Evolutionary conservation across 768 basidiomycete species (phyloP).

Genomic region (Albatrellus ellisii): DNA sequence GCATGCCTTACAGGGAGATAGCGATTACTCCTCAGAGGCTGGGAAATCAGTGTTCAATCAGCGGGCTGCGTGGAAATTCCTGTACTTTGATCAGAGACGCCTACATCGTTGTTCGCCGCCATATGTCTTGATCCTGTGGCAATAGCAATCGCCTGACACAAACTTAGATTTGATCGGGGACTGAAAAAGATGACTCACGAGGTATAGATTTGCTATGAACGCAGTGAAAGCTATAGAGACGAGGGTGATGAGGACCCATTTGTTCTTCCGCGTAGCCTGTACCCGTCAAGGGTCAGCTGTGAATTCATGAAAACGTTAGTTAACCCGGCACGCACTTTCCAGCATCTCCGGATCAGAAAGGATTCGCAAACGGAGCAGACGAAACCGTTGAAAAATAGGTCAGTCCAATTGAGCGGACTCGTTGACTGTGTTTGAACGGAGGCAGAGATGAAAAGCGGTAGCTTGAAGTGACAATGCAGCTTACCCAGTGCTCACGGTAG

Average conservation of each 20-base stretch:
- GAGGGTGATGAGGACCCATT: slow-evolving; percentile 25
- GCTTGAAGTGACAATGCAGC: too few species aligned
- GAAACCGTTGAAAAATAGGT: slow-evolving; percentile 34
- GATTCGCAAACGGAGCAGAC: slow-evolving; percentile 34
- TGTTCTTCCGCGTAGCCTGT: slow-evolving; percentile 29
- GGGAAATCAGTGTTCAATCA: background rate
- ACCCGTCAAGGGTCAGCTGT: background rate
- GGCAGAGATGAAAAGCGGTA: too few species aligned
- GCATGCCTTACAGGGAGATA: slow-evolving; percentile 7
- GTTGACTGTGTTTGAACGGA: slow-evolving; percentile 18
- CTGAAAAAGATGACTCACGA: slow-evolving; percentile 17
- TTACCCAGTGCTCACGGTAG: slow-evolving; percentile 14
- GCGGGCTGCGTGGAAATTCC: background rate
- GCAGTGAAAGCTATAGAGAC: slow-evolving; percentile 21
- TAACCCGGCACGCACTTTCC: slow-evolving; percentile 27
- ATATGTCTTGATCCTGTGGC: slow-evolving; percentile 5
- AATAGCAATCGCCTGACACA: slow-evolving; percentile 9
- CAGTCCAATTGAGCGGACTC: slow-evolving; percentile 29
- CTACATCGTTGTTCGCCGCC: slow-evolving; percentile 9
- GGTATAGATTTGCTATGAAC: slow-evolving; percentile 26
- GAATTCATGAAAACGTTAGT: background rate
- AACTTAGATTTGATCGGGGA: background rate
- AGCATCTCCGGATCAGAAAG: slow-evolving; percentile 37
- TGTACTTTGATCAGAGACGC: background rate
- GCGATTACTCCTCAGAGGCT: slow-evolving; percentile 10